phyloP scores from a whole-genome alignment of 306 rosid genomes.

The Hippophae gyantsensis region DNA sequence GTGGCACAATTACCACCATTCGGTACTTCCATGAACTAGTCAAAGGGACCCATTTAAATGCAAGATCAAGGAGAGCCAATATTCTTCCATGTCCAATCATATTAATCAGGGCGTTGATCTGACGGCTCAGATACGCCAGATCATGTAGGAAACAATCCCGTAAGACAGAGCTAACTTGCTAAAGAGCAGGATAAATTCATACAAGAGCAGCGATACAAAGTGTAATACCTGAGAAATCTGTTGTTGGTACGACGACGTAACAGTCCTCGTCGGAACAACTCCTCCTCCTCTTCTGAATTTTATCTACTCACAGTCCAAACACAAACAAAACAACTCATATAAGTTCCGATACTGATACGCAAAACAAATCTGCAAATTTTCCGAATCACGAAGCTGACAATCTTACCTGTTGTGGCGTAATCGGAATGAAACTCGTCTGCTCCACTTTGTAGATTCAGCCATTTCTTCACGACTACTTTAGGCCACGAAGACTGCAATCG shows the following conservation, averaged over 20 bases:
- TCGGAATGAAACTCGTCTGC: constrained; percentile 43
- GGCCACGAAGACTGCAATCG: constrained; percentile 55
- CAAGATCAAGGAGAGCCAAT: too few species aligned
- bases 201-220: neutral
- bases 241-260: constrained; percentile 35
- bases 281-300: constrained; percentile 32
- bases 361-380: neutral
- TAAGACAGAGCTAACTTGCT: too few species aligned
- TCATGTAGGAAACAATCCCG: neutral
- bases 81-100: constrained; percentile 15
- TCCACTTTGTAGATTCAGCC: constrained; percentile 49
- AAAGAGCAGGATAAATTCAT: too few species aligned
- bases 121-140: constrained; percentile 10
- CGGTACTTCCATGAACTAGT: too few species aligned
- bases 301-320: constrained; percentile 18
- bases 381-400: neutral
- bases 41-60: too few species aligned
- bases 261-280: constrained; percentile 64
- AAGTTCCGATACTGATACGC: constrained; percentile 1
- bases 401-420: constrained; percentile 30
- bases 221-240: constrained; percentile 38
- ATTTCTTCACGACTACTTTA: constrained; percentile 42
- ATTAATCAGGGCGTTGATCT: constrained; percentile 15
- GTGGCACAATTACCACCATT: too few species aligned
- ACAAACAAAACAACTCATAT: neutral